Conservation (phyloP, 2,329 filamentous ascomycete species). For the Fusarium multiceps region DNA sequence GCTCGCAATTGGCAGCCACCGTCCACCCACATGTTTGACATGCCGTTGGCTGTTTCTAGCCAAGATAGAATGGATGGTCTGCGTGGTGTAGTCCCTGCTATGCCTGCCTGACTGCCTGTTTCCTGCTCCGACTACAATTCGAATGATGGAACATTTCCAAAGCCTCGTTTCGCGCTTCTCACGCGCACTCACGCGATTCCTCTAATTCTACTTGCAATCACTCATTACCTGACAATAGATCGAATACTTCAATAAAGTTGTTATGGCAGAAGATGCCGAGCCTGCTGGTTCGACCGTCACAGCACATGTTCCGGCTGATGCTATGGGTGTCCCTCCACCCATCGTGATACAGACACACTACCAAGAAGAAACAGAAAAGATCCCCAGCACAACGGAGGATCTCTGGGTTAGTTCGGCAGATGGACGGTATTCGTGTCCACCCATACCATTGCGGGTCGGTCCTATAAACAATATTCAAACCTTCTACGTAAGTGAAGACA, state of each 20-base stretch:
- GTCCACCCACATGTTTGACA: slow-evolving; percentile 40
- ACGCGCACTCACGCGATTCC: slow-evolving; percentile 12
- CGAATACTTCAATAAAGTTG: slow-evolving; percentile 5
- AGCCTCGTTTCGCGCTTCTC: slow-evolving; percentile 22
- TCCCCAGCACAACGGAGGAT: slow-evolving; percentile 54
- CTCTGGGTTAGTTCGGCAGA: slow-evolving; percentile 63
- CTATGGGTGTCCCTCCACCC: slow-evolving; percentile 38
- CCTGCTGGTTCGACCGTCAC: slow-evolving; percentile 33
- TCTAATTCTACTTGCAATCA: background rate
- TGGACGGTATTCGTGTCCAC: slow-evolving; percentile 59
- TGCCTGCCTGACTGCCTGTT: slow-evolving; percentile 5
- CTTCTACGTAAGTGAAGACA: slow-evolving; percentile 49
- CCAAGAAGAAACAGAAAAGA: slow-evolving; percentile 24
- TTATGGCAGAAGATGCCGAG: slow-evolving; percentile 36
- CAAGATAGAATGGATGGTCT: slow-evolving; percentile 27
- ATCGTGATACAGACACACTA: slow-evolving; percentile 42
- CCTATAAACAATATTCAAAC: slow-evolving; percentile 54
- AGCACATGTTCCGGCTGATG: slow-evolving; percentile 35
- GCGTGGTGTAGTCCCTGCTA: slow-evolving; percentile 35
- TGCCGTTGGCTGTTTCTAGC: slow-evolving; percentile 34
- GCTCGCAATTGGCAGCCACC: slow-evolving; percentile 38
- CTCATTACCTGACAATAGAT: background rate
- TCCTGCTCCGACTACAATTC: slow-evolving; percentile 22
- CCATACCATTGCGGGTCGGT: slow-evolving; percentile 60
- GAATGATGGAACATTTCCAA: slow-evolving; percentile 25